Percentiles rank a stretch among this genome's conserved stretches.
Conservation (phyloP, 225 moss, liverwort and hornwort species). For the Marchantia polymorpha region DNA sequence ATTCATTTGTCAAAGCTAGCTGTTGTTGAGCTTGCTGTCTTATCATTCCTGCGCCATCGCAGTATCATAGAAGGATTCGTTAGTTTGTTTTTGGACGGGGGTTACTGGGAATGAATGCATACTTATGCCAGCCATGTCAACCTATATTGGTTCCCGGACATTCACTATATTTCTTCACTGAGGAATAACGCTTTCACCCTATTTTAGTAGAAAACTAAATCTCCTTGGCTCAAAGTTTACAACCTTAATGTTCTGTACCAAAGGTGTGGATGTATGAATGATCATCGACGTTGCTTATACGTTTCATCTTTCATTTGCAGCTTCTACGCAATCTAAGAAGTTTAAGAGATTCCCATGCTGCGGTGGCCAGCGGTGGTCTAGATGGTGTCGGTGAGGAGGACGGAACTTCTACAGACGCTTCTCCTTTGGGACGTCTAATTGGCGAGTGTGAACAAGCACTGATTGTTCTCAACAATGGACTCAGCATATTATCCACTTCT, state of each 20-base stretch:
- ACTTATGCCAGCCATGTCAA: too few species aligned
- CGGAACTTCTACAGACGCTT: slow-evolving; percentile 47
- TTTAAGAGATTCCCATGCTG: slow-evolving; percentile 82
- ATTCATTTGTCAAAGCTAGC: too few species aligned
- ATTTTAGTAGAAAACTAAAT: not conserved
- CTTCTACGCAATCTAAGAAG: slow-evolving; percentile 78
- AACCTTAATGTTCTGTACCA: not conserved
- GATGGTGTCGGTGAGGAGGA: slow-evolving; percentile 44
- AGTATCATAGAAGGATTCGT: too few species aligned
- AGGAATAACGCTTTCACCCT: too few species aligned
- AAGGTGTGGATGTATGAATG: not conserved
- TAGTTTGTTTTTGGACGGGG: too few species aligned
- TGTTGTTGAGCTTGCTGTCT: too few species aligned
- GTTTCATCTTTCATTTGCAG: slow-evolving; percentile 29
- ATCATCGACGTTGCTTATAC: not conserved
- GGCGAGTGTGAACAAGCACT: slow-evolving; percentile 88
- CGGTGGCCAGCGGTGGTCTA: slow-evolving; percentile 72
- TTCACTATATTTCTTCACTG: too few species aligned
- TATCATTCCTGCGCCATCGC: too few species aligned
- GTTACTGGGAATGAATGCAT: too few species aligned
- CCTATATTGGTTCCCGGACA: too few species aligned
- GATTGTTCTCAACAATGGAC: slow-evolving; percentile 73
- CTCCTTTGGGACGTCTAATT: slow-evolving; percentile 72
- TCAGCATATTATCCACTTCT: slow-evolving; percentile 76
- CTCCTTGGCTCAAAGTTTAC: not conserved